These are phyloP conservation scores for Colletotrichum paranaense DNA, from an alignment of 2,329 filamentous ascomycete genomes.

Conservation along the genomic window DNA sequence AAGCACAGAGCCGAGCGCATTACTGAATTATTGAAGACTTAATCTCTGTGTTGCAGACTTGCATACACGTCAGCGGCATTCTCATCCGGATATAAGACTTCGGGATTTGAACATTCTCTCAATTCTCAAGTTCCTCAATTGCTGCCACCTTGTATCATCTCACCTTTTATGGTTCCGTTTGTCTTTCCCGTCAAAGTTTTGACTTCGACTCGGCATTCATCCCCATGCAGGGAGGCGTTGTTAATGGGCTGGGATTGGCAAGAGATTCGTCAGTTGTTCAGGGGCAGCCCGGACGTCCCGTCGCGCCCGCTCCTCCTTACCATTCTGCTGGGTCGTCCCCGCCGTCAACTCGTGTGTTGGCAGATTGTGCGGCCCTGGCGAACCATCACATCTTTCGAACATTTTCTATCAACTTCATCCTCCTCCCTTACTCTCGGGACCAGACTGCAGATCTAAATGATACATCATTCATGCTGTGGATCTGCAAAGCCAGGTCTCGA, in stretches of 20 bases:
- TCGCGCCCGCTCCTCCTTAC: conserved; percentile 23
- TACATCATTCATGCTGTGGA: background rate
- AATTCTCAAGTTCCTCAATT: background rate
- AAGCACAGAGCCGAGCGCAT: background rate
- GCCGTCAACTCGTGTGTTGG: background rate
- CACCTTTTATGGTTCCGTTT: background rate
- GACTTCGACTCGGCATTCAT: background rate
- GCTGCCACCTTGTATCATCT: background rate
- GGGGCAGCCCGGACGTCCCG: conserved; percentile 9
- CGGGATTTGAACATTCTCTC: background rate
- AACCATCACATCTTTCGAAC: background rate
- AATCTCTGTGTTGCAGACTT: background rate
- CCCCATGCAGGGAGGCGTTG: background rate
- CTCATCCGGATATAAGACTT: background rate
- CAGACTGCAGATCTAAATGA: background rate
- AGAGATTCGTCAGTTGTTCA: background rate
- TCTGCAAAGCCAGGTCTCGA: background rate
- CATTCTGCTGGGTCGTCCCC: conserved; percentile 17
- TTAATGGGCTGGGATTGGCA: background rate
- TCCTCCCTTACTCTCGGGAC: background rate
- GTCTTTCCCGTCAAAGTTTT: background rate
- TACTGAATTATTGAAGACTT: background rate
- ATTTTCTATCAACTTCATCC: background rate
- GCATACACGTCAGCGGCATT: background rate
- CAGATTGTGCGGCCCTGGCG: background rate